These are phyloP conservation scores for Daldinia eschscholtzii DNA, from an alignment of 2,329 filamentous ascomycete species.

Conservation along the genomic window DNA sequence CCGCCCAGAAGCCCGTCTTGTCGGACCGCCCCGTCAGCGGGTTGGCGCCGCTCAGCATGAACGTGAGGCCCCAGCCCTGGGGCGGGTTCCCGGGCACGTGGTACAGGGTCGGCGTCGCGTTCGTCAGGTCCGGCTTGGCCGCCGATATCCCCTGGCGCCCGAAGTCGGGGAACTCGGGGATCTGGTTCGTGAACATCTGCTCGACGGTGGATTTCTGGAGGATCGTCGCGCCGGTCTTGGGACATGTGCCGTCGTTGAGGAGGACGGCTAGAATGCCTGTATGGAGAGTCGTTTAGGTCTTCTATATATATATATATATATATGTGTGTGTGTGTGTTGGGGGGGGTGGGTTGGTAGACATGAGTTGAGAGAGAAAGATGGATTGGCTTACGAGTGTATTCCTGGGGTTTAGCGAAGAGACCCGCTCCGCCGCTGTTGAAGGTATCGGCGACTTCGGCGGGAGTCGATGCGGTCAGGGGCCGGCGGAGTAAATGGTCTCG, in stretches of 20 bases:
- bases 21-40: slow-evolving; percentile 65
- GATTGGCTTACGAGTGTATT: slow-evolving; percentile 66
- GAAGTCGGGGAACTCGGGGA: slow-evolving; percentile 67
- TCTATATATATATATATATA: no score
- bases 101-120: slow-evolving; percentile 64
- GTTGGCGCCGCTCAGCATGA: slow-evolving; percentile 63
- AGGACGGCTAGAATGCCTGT: slow-evolving; percentile 70
- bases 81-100: slow-evolving; percentile 59
- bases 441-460: slow-evolving; percentile 58
- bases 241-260: slow-evolving; percentile 73
- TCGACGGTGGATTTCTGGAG: slow-evolving; percentile 70
- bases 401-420: slow-evolving; percentile 68
- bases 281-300: slow-evolving; percentile 2
- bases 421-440: slow-evolving; percentile 74
- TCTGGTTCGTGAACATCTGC: slow-evolving; percentile 74
- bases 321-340: neutral
- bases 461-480: slow-evolving; percentile 59
- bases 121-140: slow-evolving; percentile 63
- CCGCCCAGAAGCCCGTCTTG: slow-evolving; percentile 68
- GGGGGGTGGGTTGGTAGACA: neutral
- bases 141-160: slow-evolving; percentile 59
- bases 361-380: neutral
- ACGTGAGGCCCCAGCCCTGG: slow-evolving; percentile 74
- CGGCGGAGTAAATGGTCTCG: slow-evolving; percentile 65
- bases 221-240: slow-evolving; percentile 66